These are phyloP conservation scores for Ophiosphaerella narmari DNA, from an alignment of 2,329 filamentous ascomycete genomes.

Conservation along the genomic window DNA sequence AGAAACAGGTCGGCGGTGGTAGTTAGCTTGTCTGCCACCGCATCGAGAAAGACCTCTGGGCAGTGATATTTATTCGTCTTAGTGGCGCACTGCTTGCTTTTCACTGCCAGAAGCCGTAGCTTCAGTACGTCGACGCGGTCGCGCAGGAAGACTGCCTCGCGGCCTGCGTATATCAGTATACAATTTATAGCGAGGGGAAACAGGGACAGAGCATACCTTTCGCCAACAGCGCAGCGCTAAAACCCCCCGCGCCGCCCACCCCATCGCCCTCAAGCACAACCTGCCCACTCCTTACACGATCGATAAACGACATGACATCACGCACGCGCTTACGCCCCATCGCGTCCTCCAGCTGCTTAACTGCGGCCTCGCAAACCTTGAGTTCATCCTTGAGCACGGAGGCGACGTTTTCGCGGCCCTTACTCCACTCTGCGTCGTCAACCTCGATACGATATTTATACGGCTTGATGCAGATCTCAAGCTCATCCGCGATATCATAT, in stretches of 20 bases:
- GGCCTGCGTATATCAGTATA: slow-evolving; percentile 60
- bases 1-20: slow-evolving; percentile 95
- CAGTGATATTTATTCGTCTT: slow-evolving; percentile 94
- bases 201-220: slow-evolving; percentile 64
- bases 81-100: slow-evolving; percentile 84
- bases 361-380: slow-evolving; percentile 77
- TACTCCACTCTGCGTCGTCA: slow-evolving; percentile 84
- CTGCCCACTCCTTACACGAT: slow-evolving; percentile 85
- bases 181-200: not conserved
- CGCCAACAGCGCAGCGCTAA: slow-evolving; percentile 82
- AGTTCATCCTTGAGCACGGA: slow-evolving; percentile 86
- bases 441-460: slow-evolving; percentile 99
- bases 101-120: slow-evolving; percentile 85
- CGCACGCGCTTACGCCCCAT: slow-evolving; percentile 82
- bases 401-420: slow-evolving; percentile 81
- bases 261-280: slow-evolving; percentile 83
- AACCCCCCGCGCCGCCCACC: slow-evolving; percentile 85
- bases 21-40: slow-evolving; percentile 91
- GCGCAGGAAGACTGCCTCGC: slow-evolving; percentile 90
- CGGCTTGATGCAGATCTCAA: slow-evolving; percentile 98
- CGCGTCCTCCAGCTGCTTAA: slow-evolving; percentile 73
- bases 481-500: slow-evolving; percentile 95
- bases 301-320: slow-evolving; percentile 90
- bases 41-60: slow-evolving; percentile 96
- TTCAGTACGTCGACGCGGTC: slow-evolving; percentile 89